These are phyloP conservation scores for Colletotrichum sp. DNA, from an alignment of 2,329 filamentous ascomycete genomes.

Conservation along the genomic window DNA sequence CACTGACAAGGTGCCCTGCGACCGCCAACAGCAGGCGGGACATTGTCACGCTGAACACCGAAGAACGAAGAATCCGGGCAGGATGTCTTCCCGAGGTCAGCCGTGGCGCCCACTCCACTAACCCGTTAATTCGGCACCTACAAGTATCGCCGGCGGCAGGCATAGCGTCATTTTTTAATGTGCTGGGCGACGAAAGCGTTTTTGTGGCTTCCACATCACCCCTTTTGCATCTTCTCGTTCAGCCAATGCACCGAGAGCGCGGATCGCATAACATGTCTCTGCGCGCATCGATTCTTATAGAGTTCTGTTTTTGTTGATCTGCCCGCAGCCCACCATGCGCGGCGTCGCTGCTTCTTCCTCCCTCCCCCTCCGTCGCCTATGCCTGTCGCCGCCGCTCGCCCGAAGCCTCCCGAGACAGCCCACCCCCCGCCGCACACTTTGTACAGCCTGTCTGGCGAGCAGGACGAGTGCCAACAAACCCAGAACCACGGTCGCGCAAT, in stretches of 20 bases:
- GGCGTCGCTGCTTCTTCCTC: not conserved
- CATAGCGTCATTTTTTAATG: conserved; percentile 18
- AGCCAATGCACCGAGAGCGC: conserved; percentile 4
- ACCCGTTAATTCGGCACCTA: conserved; percentile 11
- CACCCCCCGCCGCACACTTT: not conserved
- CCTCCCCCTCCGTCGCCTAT: conserved; percentile 4
- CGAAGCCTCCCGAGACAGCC: not conserved
- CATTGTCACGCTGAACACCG: not conserved
- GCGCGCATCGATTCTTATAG: not conserved
- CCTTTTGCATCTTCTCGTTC: not conserved
- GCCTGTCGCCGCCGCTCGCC: not conserved
- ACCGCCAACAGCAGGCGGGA: not conserved
- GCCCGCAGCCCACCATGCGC: conserved; percentile 6
- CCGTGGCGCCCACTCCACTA: not conserved
- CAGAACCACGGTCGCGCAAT: not conserved
- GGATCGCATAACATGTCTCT: conserved; percentile 11
- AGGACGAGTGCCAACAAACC: not conserved
- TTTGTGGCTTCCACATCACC: not conserved
- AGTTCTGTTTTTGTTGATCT: not conserved
- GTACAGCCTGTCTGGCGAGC: not conserved
- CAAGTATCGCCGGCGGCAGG: conserved; percentile 13
- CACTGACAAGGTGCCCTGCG: not conserved
- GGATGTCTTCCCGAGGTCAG: not conserved
- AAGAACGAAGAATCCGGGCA: not conserved
- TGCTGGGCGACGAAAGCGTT: not conserved